Evolutionary conservation across 1,284 basidiomycete genomes (phyloP), one percentile per base, ranked within the genome.

Genomic region (Ganoderma leucocontextum): DNA sequence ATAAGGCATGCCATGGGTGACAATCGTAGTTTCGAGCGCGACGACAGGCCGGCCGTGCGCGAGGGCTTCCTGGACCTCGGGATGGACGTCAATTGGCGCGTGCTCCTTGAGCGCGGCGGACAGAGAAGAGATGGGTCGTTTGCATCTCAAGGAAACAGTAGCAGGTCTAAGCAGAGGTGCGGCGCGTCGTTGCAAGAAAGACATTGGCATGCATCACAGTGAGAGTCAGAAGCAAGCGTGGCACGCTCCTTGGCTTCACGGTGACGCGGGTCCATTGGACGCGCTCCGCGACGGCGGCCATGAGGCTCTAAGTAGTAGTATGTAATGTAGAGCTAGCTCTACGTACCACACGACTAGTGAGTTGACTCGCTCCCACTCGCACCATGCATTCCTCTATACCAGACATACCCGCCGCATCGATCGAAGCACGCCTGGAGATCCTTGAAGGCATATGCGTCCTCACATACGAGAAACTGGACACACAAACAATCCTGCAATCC

Each of bases 1-100:
- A 73, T 89, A 88, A 0, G 93, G 92, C 83, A 96, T 89, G 38
- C 95, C 97, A 84, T 98, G 95, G 0, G 97, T 97, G 69, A 98
- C 91, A 70, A 99, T 91, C 1, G 97, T 93, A 0, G 95, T 95
- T 76, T 94, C 93, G n/a, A 94, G 85, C 25, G 92, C 92, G 10
- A 94, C 92, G 59, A 93, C 82, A 52, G 92, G 88, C 73, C 80
- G 83, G 42, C 81, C 81, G 60, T 83, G 80, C 17, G 84, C 82
- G 38, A 97, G 83, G 1, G 95, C 95, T 72, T 95, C 86, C 73
- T 91, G 83, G 38, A 95, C 91, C 79, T 97, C 95, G 15, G 92
- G 90, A 70, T 92, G 91, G 36, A 94, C 77, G 77, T 94, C 92
- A 10, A 93, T 75, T 22, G 78, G 78, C n/a, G 76, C 75, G 9